Evolutionary conservation across 2,329 filamentous ascomycete species (phyloP), one percentile per base, ranked within the genome.

Genomic region (Kalaharituber pfeilii): DNA sequence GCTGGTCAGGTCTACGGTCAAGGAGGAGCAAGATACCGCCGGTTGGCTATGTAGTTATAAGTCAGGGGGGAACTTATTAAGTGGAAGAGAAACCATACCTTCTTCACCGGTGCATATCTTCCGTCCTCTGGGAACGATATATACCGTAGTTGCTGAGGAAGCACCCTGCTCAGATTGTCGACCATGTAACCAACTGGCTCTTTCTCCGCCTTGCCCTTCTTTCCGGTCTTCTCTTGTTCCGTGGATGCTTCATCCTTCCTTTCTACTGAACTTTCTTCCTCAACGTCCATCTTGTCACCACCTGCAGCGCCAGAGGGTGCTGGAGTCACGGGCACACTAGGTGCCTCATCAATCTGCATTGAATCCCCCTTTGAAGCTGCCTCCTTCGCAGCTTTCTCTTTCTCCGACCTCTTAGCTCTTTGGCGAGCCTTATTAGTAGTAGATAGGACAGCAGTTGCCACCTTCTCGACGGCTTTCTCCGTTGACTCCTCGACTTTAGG

Each of bases 351-450:
- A 50, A 95, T 76, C 60, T 96, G 89, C 88, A 98, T 96, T 71
- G 86, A 94, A 70, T 95, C 78, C 57, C 86, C 78, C 65, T 87
- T 84, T 33, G 91, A 85, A 30, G 60, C 61, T 50, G 59, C 60
- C 33, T 63, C 62, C 45, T 62, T 62, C 7, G 59, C 59, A 26
- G 59, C 59, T 51, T 60, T 62, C 54, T 63, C 62, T 60, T 84
- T 83, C 71, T 95, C 91, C 70, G 95, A 94, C 70, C 86, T 87
- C 69, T 93, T 84, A 1, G 89, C 89, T 63, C 91, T 80, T 64
- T 93, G 84, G 73, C 94, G 95, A 59, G 93, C 91, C 69, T 96
- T 91, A 1, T 89, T 89, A 1, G 91, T 98, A 3, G 93, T 98
- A 2, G 89, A 96, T 18, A 98, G 74, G 44, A 98, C 86, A 24